Conservation (phyloP, 1,284 basidiomycete species). For the Ganoderma lucidum region DNA sequence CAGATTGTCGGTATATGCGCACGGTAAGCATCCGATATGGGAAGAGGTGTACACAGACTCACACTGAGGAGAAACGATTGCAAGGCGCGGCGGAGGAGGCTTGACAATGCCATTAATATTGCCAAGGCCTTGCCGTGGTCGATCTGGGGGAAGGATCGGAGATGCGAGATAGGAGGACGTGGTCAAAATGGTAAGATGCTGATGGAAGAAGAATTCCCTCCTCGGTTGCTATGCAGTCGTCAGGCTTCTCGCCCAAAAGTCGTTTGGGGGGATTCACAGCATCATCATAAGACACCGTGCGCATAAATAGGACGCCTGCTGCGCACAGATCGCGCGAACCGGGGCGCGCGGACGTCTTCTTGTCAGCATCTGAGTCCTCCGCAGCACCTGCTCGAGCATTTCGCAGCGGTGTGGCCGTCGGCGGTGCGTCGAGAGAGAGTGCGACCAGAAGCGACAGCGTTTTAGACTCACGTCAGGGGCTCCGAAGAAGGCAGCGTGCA, state of each 20-base stretch:
- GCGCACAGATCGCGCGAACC: slow-evolving; percentile 10
- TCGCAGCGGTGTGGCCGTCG: background rate
- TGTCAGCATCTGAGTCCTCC: slow-evolving; percentile 9
- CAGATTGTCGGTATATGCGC: background rate
- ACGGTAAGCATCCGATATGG: background rate
- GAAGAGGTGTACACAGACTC: background rate
- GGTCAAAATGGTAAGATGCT: slow-evolving; percentile 7
- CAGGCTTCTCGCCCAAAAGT: slow-evolving; percentile 12
- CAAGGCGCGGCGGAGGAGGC: background rate
- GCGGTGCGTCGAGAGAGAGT: background rate
- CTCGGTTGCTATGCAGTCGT: slow-evolving; percentile 33
- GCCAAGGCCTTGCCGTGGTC: background rate
- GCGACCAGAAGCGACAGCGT: background rate
- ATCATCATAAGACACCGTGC: slow-evolving; percentile 19
- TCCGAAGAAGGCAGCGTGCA: background rate
- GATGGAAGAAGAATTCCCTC: slow-evolving; percentile 16
- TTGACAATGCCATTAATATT: background rate
- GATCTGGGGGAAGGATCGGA: slow-evolving; percentile 27
- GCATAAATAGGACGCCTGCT: slow-evolving; percentile 28
- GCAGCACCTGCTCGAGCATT: slow-evolving; percentile 17
- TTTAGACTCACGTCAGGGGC: slow-evolving; percentile 8
- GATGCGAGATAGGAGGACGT: background rate
- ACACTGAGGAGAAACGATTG: background rate
- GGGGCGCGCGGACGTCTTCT: background rate
- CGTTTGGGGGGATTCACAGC: slow-evolving; percentile 28